A percentile compares a stretch with the other conserved stretches of the same genome.
Conservation (phyloP, 163 green algal species). For the Chlamydomonas reinhardtii region DNA sequence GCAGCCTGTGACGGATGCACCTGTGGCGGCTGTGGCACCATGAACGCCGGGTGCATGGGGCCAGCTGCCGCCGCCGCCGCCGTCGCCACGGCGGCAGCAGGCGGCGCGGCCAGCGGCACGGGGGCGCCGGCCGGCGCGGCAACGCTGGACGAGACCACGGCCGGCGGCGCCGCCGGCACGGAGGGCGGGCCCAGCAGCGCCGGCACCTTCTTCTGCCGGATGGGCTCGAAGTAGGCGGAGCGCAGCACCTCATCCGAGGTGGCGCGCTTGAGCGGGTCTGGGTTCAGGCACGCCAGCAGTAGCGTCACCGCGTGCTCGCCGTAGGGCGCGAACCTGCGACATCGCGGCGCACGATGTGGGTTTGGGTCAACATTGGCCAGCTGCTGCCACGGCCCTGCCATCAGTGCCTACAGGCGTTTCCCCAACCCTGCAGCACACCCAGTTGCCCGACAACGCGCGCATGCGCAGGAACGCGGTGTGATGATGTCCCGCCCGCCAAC, state of each 20-base stretch:
- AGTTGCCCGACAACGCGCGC: no score
- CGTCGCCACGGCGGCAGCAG: no score
- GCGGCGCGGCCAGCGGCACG: background rate
- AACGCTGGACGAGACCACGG: background rate
- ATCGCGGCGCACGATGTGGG: no score
- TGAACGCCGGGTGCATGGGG: background rate
- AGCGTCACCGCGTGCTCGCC: conserved; percentile 24
- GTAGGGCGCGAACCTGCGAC: conserved; percentile 20
- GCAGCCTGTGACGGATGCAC: background rate
- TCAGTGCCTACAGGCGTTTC: no score
- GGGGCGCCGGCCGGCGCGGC: background rate
- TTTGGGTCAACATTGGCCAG: no score
- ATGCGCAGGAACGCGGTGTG: no score
- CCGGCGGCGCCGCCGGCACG: background rate
- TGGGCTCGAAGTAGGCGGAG: conserved; percentile 32
- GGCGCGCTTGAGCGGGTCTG: conserved; percentile 44
- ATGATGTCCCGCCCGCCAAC: no score
- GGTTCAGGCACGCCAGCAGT: conserved; percentile 41
- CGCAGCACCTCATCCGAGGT: conserved; percentile 43
- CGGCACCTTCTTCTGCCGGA: conserved; percentile 6
- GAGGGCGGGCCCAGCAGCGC: conserved; percentile 14
- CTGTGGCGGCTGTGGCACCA: no score
- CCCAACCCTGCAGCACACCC: no score
- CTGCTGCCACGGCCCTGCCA: no score
- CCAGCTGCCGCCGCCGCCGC: background rate